phyloP scores from a whole-genome alignment of 1,284 basidiomycete species.

The Xerocomus alliaceus region DNA sequence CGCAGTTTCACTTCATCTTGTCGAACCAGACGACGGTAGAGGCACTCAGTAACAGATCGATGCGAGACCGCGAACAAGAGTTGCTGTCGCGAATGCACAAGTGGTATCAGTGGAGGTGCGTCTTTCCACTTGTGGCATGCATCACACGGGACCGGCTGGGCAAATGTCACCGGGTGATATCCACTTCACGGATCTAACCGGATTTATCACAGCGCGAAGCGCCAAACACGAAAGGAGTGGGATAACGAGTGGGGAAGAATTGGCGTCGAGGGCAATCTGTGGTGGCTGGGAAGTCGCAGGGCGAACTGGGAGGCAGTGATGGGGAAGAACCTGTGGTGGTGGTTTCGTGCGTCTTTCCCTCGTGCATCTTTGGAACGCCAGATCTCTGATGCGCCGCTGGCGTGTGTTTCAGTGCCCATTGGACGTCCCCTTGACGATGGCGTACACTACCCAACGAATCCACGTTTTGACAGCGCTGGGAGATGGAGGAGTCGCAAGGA shows the following conservation, averaged over 20 bases:
- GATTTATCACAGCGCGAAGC: constrained; percentile 51
- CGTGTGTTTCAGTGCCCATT: constrained; percentile 64
- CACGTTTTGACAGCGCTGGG: constrained; percentile 75
- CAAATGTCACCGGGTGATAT: not conserved
- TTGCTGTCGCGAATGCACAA: constrained; percentile 53
- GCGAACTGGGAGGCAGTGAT: constrained; percentile 80
- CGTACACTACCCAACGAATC: constrained; percentile 69
- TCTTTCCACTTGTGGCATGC: constrained; percentile 4
- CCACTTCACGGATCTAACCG: constrained; percentile 4
- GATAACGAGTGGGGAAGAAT: constrained; percentile 80
- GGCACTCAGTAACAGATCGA: constrained; percentile 59
- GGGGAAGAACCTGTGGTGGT: constrained; percentile 67
- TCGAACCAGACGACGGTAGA: constrained; percentile 83
- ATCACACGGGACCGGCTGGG: not conserved
- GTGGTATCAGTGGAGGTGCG: constrained; percentile 60
- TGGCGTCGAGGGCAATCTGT: constrained; percentile 79
- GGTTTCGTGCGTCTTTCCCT: constrained; percentile 68
- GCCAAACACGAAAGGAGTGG: constrained; percentile 59
- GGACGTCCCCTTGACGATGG: constrained; percentile 66
- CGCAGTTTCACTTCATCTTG: constrained; percentile 70
- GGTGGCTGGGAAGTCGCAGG: constrained; percentile 75
- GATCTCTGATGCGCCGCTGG: constrained; percentile 7
- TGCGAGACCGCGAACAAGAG: constrained; percentile 67
- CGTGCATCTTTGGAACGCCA: not conserved
- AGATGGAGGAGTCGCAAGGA: constrained; percentile 68